Evolutionary conservation across 2,329 filamentous ascomycete genomes (phyloP).

Genomic region (Nemania diffusa): DNA sequence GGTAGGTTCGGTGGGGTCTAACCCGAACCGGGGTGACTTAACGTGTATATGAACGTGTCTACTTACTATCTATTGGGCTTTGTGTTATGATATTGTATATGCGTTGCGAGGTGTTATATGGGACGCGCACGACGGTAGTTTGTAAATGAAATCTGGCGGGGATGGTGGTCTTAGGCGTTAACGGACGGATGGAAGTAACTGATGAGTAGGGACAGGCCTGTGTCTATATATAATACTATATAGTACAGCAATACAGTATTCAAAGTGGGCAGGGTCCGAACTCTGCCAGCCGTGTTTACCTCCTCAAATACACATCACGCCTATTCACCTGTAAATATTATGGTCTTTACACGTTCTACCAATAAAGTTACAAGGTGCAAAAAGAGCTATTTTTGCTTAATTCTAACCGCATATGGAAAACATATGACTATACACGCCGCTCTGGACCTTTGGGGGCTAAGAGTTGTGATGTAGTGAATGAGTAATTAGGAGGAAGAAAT

Average conservation of each 20-base stretch:
- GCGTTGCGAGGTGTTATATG: constrained; percentile 13
- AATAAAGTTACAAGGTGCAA: not conserved
- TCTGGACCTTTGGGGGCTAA: not conserved
- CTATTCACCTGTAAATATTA: not conserved
- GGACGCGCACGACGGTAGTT: not conserved
- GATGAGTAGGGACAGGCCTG: not conserved
- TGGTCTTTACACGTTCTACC: not conserved
- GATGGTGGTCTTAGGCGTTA: not conserved
- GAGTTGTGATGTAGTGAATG: not conserved
- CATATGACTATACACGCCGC: not conserved
- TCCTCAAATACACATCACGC: not conserved
- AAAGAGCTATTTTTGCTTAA: not conserved
- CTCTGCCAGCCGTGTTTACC: not conserved
- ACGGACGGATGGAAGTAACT: not conserved
- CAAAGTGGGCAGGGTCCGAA: not conserved
- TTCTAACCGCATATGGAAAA: not conserved
- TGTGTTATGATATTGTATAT: constrained; percentile 3
- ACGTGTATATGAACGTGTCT: constrained; percentile 11
- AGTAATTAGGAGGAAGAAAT: too few relatives aligned
- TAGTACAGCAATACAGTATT: not conserved
- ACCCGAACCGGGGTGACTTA: not conserved
- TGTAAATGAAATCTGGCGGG: constrained; percentile 5
- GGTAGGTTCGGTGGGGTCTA: not conserved
- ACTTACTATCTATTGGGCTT: not conserved
- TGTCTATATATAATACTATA: constrained; percentile 4